phyloP scores from a whole-genome alignment of 495 filamentous ascomycete genomes.

The Penicillium arizonense region DNA sequence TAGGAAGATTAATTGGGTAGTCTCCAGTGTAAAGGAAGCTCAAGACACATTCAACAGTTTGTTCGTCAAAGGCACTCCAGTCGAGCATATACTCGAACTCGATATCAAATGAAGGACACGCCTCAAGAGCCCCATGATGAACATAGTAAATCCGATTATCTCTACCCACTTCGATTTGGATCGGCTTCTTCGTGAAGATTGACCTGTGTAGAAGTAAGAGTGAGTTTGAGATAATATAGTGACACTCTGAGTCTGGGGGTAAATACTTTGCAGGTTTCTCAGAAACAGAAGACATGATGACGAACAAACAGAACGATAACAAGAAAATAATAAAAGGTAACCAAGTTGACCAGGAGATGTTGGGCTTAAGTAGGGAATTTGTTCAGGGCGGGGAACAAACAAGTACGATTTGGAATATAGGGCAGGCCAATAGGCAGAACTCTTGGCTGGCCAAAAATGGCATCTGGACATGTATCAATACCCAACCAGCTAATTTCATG shows the following conservation, averaged over 20 bases:
- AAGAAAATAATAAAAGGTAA: no score
- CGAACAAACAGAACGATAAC: not conserved
- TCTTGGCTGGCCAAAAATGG: no score
- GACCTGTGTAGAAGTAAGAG: not conserved
- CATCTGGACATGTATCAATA: no score
- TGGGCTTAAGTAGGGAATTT: no score
- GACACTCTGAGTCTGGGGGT: no score
- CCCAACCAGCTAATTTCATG: no score
- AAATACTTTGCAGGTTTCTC: not conserved
- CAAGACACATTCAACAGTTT: slow-evolving; percentile 13
- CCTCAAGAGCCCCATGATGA: slow-evolving; percentile 2
- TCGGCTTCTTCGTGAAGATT: not conserved
- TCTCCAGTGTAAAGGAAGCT: slow-evolving; percentile 9
- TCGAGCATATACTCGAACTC: not conserved
- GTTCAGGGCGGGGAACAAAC: no score
- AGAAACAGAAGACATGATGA: not conserved
- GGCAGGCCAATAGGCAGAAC: no score
- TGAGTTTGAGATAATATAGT: not conserved
- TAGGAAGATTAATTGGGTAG: not conserved
- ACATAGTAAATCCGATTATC: not conserved
- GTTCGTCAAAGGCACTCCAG: slow-evolving; percentile 10
- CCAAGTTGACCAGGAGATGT: no score
- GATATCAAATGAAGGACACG: slow-evolving; percentile 3
- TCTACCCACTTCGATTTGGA: slow-evolving; percentile 3
- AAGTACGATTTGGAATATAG: no score